These are phyloP conservation scores for Bryum argenteum DNA, from an alignment of 225 moss, liverwort and hornwort genomes.

Conservation along the genomic window DNA sequence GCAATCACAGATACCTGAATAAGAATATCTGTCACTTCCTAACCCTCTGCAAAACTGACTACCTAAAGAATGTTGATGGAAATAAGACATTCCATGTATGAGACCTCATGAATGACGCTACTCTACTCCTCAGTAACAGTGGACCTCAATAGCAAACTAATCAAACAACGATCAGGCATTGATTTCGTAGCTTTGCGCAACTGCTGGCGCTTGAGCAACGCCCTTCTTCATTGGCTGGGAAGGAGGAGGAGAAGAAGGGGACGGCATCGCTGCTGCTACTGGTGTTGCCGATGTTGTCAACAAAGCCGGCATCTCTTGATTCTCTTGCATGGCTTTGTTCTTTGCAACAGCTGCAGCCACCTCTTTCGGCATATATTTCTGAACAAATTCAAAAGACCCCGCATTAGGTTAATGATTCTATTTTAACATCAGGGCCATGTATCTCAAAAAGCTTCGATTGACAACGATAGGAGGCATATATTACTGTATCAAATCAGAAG, in stretches of 20 bases:
- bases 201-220: constrained; percentile 58
- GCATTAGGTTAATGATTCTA: no score
- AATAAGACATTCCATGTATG: not conserved
- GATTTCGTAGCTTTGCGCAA: constrained; percentile 60
- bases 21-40: not conserved
- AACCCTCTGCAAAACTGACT: constrained; percentile 50
- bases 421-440: no score
- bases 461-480: no score
- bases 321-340: constrained; percentile 71
- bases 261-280: constrained; percentile 5
- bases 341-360: constrained; percentile 94
- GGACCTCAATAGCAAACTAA: not conserved
- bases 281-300: constrained; percentile 23
- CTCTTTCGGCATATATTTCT: constrained; percentile 99
- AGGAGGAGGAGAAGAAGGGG: constrained; percentile 27
- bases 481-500: no score
- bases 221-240: constrained; percentile 51
- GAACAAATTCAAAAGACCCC: constrained; percentile 14
- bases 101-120: not conserved
- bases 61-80: constrained; percentile 10
- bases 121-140: not conserved
- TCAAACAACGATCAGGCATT: constrained; percentile 36
- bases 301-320: constrained; percentile 36
- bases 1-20: no score
- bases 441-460: no score